A percentile compares a stretch with the other conserved stretches of the same genome.
Evolutionary conservation across 176 grass and related monocot genomes (phyloP).

Genomic region (Saccharum spontaneum): DNA sequence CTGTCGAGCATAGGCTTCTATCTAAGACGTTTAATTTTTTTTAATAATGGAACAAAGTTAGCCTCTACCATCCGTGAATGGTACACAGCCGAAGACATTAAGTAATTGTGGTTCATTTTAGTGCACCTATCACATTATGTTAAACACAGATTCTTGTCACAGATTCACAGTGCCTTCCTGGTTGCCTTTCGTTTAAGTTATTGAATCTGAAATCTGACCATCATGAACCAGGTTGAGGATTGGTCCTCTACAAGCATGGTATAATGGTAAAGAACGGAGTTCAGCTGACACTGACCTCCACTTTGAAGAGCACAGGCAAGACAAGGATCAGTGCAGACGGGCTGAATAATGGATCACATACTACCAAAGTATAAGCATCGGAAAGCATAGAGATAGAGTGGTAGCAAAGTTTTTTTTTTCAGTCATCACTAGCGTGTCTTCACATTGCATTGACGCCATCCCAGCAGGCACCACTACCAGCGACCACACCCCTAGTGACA

Average conservation of each 20-base stretch:
- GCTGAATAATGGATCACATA: slow-evolving; percentile 5
- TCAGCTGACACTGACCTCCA: slow-evolving; percentile 39
- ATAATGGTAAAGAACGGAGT: slow-evolving; percentile 43
- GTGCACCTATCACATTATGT: not conserved
- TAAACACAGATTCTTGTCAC: not conserved
- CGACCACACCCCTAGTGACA: no score
- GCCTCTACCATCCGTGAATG: no score
- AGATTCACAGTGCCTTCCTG: not conserved
- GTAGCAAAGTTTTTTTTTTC: not conserved
- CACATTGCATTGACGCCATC: not conserved
- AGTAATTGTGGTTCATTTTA: not conserved
- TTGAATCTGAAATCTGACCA: not conserved
- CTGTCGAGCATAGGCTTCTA: not conserved
- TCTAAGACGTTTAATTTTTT: not conserved
- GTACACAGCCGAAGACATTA: not conserved
- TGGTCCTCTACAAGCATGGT: slow-evolving; percentile 18
- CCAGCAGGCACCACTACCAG: no score
- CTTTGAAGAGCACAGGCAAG: slow-evolving; percentile 39
- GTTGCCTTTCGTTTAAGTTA: not conserved
- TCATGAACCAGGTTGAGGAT: slow-evolving; percentile 24
- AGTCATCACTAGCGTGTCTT: not conserved
- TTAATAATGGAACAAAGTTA: no score
- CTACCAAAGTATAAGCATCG: slow-evolving; percentile 53
- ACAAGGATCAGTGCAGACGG: slow-evolving; percentile 32
- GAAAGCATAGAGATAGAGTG: not conserved